Evolutionary conservation across 129 eudicot genomes (phyloP).

Genomic region (Scalesia atractyloides): DNA sequence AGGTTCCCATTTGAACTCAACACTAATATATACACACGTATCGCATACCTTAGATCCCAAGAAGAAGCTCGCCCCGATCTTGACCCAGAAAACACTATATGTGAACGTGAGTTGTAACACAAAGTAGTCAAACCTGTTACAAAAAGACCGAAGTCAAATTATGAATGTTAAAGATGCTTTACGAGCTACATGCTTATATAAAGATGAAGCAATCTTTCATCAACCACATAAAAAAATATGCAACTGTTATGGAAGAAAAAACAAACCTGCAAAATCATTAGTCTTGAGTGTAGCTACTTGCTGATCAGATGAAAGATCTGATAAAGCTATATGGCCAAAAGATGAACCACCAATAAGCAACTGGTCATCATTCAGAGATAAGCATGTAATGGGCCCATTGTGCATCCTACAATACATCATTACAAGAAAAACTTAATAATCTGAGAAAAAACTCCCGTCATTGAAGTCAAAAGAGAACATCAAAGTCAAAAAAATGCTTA

Average conservation of each 20-base stretch:
- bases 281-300: slow-evolving; percentile 61
- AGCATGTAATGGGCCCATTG: slow-evolving; percentile 65
- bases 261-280: slow-evolving; percentile 60
- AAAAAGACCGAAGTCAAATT: background rate
- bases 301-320: slow-evolving; percentile 78
- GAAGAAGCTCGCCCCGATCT: slow-evolving; percentile 67
- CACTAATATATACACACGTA: no score
- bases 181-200: background rate
- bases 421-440: background rate
- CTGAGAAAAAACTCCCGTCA: no score
- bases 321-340: slow-evolving; percentile 60
- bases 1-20: no score
- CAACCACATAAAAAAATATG: slow-evolving; percentile 1
- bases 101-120: slow-evolving; percentile 68
- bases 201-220: slow-evolving; percentile 10
- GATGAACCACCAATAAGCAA: slow-evolving; percentile 81
- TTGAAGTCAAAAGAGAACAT: slow-evolving; percentile 14
- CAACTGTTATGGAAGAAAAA: background rate
- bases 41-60: slow-evolving; percentile 80
- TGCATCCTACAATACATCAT: slow-evolving; percentile 72
- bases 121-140: slow-evolving; percentile 63
- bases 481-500: background rate
- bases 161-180: slow-evolving; percentile 21
- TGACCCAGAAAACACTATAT: slow-evolving; percentile 67
- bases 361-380: slow-evolving; percentile 72